Percentiles rank a stretch among this genome's conserved stretches.
Conservation (phyloP, 1,284 basidiomycete genomes). For the Austroboletus novae-zelandiae region DNA sequence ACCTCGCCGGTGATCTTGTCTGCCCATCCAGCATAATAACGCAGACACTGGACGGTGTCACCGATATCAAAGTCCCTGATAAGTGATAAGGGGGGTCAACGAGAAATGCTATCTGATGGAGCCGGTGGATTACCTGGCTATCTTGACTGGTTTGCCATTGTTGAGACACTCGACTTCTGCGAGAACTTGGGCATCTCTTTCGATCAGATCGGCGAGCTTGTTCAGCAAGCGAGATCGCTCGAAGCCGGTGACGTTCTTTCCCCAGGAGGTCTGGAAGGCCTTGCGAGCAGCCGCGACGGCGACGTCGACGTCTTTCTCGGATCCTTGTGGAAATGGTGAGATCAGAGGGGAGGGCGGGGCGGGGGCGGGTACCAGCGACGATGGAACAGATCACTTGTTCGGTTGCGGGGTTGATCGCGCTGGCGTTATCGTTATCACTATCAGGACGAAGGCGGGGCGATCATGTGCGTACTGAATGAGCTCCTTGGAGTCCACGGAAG, state of each 20-base stretch:
- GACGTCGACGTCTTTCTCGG: conserved; percentile 73
- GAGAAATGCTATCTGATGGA: not conserved
- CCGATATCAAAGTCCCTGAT: conserved; percentile 80
- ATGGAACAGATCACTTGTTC: conserved; percentile 70
- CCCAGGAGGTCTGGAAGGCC: conserved; percentile 89
- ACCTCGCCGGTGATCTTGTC: conserved; percentile 71
- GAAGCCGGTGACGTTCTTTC: conserved; percentile 79
- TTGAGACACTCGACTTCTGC: conserved; percentile 80
- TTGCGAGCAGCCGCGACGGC: conserved; percentile 83
- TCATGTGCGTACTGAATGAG: conserved; percentile 47
- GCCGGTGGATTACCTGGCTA: conserved; percentile 52
- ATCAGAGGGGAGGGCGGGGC: conserved; percentile 2
- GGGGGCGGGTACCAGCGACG: conserved; percentile 51
- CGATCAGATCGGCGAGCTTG: conserved; percentile 91
- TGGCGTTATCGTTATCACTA: conserved; percentile 27
- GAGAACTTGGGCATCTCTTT: conserved; percentile 75
- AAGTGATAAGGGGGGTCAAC: conserved; percentile 3
- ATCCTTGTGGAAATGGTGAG: conserved; percentile 46
- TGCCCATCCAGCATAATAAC: conserved; percentile 79
- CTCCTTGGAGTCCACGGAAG: conserved; percentile 60
- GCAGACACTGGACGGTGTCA: conserved; percentile 76
- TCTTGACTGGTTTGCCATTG: conserved; percentile 81
- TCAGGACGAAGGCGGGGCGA: conserved; percentile 3
- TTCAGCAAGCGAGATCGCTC: conserved; percentile 79
- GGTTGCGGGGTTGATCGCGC: conserved; percentile 71